Base-by-base conservation (phyloP, 257 asterid species). In the Paraleonurus japonicus region DNA sequence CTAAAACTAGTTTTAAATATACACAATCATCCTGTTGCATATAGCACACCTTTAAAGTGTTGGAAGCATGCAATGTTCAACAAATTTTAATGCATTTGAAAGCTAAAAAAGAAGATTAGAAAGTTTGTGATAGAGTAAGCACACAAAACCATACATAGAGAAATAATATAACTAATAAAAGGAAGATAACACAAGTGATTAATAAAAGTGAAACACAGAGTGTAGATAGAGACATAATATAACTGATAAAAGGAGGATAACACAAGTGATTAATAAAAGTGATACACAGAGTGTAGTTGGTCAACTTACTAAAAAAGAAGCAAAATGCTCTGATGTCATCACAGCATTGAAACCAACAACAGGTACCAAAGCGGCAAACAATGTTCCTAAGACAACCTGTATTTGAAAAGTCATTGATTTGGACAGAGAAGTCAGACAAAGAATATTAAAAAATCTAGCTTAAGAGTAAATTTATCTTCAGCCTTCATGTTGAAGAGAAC, bases 311-410 rank as follows among this genome's bases (percentile, higher is more conserved):
- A 94, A 74, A 85, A 94, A 94, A 13, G 99, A 94, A 32, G 96
- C 97, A 79, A 94, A 94, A 81, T 94, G 99, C 78, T 94, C 99
- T 3, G 99, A 94, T 65, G 99, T 94, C 97, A 94, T 81, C 66
- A 94, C 95, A 63, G 99, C 99, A 83, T 94, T 94, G 81, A 94
- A 94, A 24, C 99, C 99, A 70, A 94, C 99, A 76, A 94, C 99
- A 43, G 99, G 97, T 74, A 94, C 99, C 85, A 91, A 82, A 60
- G 99, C 79, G 2, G 99, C 97, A 76, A 94, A 81, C 71, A 94
- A 45, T 30, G 99, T 94, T 69, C 99, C 99, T 78, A 94, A 76
- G 79, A 94, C 86, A 72, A 94, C 96, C 97, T 94, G 85, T 78
- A 88, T 61, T 67, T 2, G 11, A 43, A 33, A 39, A 70, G 67